Percentiles rank a stretch among this genome's conserved stretches.
These are phyloP conservation scores for Gloeostereum incarnatum DNA, from an alignment of 768 basidiomycete genomes.

Conservation along the genomic window DNA sequence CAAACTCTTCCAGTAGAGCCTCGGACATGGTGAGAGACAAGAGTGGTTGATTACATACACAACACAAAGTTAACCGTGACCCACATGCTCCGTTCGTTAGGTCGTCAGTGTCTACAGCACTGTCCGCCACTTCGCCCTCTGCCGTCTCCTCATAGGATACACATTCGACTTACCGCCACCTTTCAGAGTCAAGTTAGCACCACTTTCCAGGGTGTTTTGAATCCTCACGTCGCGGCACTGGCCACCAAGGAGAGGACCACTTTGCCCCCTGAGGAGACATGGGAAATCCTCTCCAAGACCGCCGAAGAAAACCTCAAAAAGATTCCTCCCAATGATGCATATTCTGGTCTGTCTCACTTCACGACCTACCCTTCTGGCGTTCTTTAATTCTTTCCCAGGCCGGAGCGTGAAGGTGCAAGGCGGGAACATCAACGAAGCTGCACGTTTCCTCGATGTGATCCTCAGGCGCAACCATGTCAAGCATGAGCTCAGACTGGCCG, in stretches of 20 bases:
- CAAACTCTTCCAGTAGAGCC: constrained; percentile 79
- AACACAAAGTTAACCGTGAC: no score
- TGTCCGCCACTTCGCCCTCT: no score
- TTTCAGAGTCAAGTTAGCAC: no score
- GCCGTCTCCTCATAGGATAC: no score
- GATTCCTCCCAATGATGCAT: constrained; percentile 36
- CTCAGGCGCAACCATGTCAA: constrained; percentile 48
- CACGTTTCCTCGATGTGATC: constrained; percentile 37
- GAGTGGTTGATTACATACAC: no score
- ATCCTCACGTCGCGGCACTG: no score
- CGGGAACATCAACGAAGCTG: constrained; percentile 37
- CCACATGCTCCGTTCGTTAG: no score
- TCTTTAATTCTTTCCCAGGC: constrained; percentile 28
- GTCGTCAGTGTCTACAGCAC: no score
- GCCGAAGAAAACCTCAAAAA: constrained; percentile 13
- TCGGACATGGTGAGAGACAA: no score
- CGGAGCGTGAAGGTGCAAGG: constrained; percentile 43
- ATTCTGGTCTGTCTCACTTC: constrained; percentile 33
- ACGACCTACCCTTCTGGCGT: neutral
- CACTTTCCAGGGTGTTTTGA: no score
- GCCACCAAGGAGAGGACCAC: no score
- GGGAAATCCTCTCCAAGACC: constrained; percentile 22
- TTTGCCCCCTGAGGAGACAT: constrained; percentile 28
- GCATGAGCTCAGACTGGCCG: constrained; percentile 33
- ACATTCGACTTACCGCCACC: no score